Evolutionary conservation across 2,329 filamentous ascomycete species (phyloP).

Genomic region (Immersiporthe knoxdaviesiana): DNA sequence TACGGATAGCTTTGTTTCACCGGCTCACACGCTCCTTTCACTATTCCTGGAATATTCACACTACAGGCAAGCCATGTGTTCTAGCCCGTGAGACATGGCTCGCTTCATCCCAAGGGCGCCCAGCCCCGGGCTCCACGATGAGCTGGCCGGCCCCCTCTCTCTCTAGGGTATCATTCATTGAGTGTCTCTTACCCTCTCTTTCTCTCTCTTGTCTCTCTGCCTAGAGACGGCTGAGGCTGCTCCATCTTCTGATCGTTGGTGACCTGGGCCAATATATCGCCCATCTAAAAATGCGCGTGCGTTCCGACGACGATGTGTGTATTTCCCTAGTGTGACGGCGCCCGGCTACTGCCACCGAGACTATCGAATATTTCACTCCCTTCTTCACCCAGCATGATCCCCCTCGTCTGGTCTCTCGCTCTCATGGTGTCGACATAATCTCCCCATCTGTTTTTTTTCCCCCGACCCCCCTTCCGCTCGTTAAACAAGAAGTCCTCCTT

Average conservation of each 20-base stretch:
- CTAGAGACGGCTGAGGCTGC: conserved; percentile 22
- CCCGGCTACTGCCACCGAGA: conserved; percentile 20
- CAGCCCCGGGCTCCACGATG: conserved; percentile 20
- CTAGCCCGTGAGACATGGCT: conserved; percentile 22
- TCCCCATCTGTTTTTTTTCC: not conserved
- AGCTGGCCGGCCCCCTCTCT: conserved; percentile 23
- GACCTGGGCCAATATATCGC: conserved; percentile 21
- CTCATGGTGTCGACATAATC: conserved; percentile 17
- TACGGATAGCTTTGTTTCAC: conserved; percentile 27
- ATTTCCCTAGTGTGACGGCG: conserved; percentile 22
- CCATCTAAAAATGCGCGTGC: conserved; percentile 7
- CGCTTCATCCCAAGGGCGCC: conserved; percentile 24
- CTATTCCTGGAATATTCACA: conserved; percentile 26
- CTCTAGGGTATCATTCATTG: conserved; percentile 11
- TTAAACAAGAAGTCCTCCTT: conserved; percentile 28
- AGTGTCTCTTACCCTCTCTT: too few species aligned
- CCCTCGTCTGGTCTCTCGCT: not conserved
- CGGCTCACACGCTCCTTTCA: conserved; percentile 18
- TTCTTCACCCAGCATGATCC: conserved; percentile 7
- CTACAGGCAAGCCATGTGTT: conserved; percentile 20
- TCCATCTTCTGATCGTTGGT: conserved; percentile 18
- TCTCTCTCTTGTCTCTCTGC: conserved; percentile 13
- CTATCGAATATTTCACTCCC: conserved; percentile 26
- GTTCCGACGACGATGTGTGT: conserved; percentile 23
- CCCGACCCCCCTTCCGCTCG: conserved; percentile 2